Evolutionary conservation across 495 filamentous ascomycete genomes (phyloP), one percentile per base, ranked within the genome.

Genomic region (Penicillium nucicola): DNA sequence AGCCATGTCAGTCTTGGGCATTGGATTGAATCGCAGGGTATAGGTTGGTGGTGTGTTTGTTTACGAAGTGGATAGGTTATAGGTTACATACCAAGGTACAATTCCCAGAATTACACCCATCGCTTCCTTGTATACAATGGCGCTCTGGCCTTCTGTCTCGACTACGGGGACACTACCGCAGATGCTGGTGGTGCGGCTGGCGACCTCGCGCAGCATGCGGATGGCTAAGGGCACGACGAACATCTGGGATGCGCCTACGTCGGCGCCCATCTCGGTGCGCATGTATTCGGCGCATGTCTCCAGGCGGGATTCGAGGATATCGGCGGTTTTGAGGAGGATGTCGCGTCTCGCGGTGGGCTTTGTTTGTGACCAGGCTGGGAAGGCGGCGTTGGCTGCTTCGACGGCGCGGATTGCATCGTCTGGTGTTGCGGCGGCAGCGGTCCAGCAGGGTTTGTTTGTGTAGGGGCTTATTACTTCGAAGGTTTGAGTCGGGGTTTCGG

Each of bases 41-140:
- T 23, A 23, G 22, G 4, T 5, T 23, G 7, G 4, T 23, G 7
- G 22, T 22, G 20, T 5, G 20, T 5, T 22, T 5, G 2, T 22
- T 2, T 22, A 22, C 20, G 2, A 22, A 3, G 20, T 22, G 2
- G 20, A 5, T 22, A 5, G 28, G 17, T 3, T 14, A 32, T 2
- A 28, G 4, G 32, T 35, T 37, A 60, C 68, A 47, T 71, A 89
- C 88, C 91, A 95, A 17, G 91, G 89, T 9, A 89, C 89, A 66
- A 95, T 86, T 10, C 82, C 86, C 17, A 96, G 69, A 17, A 90
- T 74, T 15, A 93, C 90, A 19, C 90, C 90, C 66, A 83, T 89
- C 5, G 90, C 85, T 64, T 95, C 90, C 54, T 84, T 88, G 33
- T 81, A 74, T 5, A 95, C 69, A 49, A 95, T 76, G 1, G 87